phyloP scores from a whole-genome alignment of 495 filamentous ascomycete species.

The Choiromyces venosus region DNA sequence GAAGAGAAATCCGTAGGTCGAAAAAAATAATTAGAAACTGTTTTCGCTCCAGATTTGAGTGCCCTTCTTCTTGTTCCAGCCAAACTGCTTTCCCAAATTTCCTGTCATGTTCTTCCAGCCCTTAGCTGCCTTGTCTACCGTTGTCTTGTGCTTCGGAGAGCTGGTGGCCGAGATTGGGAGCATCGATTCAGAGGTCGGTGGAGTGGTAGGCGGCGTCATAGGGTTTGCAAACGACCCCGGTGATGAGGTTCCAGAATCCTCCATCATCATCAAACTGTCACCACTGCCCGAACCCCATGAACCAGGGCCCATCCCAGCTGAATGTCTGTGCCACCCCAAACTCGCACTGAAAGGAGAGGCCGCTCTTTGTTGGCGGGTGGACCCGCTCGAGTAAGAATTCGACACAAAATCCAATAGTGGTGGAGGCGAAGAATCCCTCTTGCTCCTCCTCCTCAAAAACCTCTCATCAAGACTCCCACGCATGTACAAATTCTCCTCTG shows the following conservation, averaged over 20 bases:
- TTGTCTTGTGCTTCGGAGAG: slow-evolving; percentile 42
- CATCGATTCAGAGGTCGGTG: slow-evolving; percentile 61
- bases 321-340: slow-evolving; percentile 34
- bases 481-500: slow-evolving; percentile 42
- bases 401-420: slow-evolving; percentile 39
- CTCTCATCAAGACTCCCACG: slow-evolving; percentile 44
- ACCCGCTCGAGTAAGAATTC: slow-evolving; percentile 41
- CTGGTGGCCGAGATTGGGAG: slow-evolving; percentile 52
- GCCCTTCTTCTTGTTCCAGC: slow-evolving; percentile 38
- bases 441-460: slow-evolving; percentile 35
- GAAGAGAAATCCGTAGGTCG: background rate
- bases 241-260: slow-evolving; percentile 49
- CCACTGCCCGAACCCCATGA: slow-evolving; percentile 46
- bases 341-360: slow-evolving; percentile 37
- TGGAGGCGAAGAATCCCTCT: slow-evolving; percentile 38
- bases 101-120: slow-evolving; percentile 83
- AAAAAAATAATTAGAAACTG: slow-evolving; percentile 15
- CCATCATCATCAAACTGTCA: slow-evolving; percentile 47
- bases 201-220: slow-evolving; percentile 86
- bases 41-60: slow-evolving; percentile 30
- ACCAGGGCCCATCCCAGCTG: slow-evolving; percentile 11
- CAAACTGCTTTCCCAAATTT: slow-evolving; percentile 50
- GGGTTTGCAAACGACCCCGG: slow-evolving; percentile 54
- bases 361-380: slow-evolving; percentile 30
- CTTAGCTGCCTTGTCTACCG: slow-evolving; percentile 43